Evolutionary conservation across 2,329 filamentous ascomycete genomes (phyloP).

Genomic region (Calonectria pseudoreteaudii): DNA sequence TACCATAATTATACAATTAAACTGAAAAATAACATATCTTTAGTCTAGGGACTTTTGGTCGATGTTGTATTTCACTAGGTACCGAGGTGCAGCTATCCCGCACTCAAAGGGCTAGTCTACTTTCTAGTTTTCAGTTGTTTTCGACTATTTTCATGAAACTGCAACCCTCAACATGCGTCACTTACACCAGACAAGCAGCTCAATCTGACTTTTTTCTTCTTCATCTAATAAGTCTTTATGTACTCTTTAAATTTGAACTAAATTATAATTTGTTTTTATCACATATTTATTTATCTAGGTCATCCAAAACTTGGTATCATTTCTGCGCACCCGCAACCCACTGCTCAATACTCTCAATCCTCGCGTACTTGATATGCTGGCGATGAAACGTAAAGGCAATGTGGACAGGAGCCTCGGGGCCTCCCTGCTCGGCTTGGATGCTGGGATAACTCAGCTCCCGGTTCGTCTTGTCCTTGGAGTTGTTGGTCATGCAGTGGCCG

Average conservation of each 20-base stretch:
- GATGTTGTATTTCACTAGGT: too few species aligned
- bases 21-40: too few species aligned
- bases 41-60: too few species aligned
- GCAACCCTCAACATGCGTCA: too few species aligned
- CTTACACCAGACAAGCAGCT: too few species aligned
- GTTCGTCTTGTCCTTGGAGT: constrained; percentile 54
- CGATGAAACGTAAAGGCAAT: constrained; percentile 57
- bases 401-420: constrained; percentile 40
- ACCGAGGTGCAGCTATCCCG: too few species aligned
- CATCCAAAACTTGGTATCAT: neutral
- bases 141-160: too few species aligned
- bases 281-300: neutral
- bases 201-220: neutral
- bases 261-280: neutral
- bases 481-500: constrained; percentile 59
- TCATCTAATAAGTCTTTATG: neutral
- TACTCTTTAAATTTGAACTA: neutral
- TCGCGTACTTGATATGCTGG: constrained; percentile 55
- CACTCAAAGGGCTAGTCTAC: too few species aligned
- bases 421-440: constrained; percentile 45
- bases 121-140: too few species aligned
- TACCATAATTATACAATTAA: too few species aligned
- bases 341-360: constrained; percentile 40
- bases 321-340: constrained; percentile 35
- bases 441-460: constrained; percentile 58